Conservation (phyloP, 805 yeast genomes). For the Metschnikowia reukaufii region DNA sequence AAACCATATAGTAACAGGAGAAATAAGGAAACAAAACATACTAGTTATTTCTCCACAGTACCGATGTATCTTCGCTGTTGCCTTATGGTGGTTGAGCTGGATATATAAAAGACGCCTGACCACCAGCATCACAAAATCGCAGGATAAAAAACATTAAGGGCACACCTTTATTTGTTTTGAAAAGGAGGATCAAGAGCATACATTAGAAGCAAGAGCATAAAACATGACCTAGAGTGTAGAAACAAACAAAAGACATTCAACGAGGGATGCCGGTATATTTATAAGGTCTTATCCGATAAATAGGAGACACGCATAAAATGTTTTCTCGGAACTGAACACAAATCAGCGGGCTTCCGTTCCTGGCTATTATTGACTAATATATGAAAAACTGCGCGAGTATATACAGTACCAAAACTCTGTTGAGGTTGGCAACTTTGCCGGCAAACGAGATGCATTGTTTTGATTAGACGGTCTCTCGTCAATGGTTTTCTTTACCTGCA, state of each 20-base stretch:
- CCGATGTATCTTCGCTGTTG: too few species aligned
- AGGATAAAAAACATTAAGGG: too few species aligned
- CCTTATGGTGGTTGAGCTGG: too few species aligned
- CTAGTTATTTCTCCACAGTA: too few species aligned
- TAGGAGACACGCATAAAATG: background rate
- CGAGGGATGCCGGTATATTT: background rate
- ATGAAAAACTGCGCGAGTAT: background rate
- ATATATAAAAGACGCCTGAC: too few species aligned
- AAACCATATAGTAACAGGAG: too few species aligned
- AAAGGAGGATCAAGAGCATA: too few species aligned
- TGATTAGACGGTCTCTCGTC: background rate
- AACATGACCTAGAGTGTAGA: background rate
- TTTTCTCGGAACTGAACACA: constrained; percentile 6
- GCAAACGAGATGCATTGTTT: background rate
- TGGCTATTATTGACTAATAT: constrained; percentile 9
- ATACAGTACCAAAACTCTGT: background rate
- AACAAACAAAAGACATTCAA: too few species aligned
- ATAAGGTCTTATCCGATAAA: constrained; percentile 2
- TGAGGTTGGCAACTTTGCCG: background rate
- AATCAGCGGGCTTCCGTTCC: constrained; percentile 6
- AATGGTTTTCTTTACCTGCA: background rate
- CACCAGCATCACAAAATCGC: too few species aligned
- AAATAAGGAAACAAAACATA: too few species aligned
- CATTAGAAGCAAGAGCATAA: background rate
- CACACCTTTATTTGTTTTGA: too few species aligned